Evolutionary conservation across 1,284 basidiomycete species (phyloP), one percentile per base, ranked within the genome.

Genomic region (Porodaedalea pini): DNA sequence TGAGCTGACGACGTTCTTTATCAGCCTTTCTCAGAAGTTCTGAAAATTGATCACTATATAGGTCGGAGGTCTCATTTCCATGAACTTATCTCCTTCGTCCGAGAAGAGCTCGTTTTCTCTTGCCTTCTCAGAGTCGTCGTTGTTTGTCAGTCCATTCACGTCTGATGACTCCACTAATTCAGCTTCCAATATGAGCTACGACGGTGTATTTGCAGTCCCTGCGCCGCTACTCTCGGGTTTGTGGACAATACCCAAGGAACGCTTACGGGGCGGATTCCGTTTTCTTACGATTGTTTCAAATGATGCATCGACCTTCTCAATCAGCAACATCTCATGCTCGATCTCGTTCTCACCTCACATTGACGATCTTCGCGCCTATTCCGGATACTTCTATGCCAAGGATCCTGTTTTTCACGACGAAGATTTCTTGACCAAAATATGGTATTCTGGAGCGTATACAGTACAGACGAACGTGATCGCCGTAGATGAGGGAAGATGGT

Each of bases 381-480:
- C 74, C 4, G 81, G 82, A 0, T 83, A 83, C 65, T 84, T 84
- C 67, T 79, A 72, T 58, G 74, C 81, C 0, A 60, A 64, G 5
- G 79, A 82, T 59, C 75, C 74, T 0, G 68, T 59, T 0, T 79
- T 73, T 49, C 67, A 75, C n/a, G 80, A 82, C 63, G 54, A 64
- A 29, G 70, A 80, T 57, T 81, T 81, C 60, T 64, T 81, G 65
- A 82, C 77, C 0, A 82, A 82, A 64, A 78, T 82, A 4, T 84
- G 82, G 81, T 83, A 82, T 62, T 73, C 81, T 0, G 82, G 82
- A 4, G 81, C 80, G 4, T 84, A 83, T 62, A 84, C 81, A 0
- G 78, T 84, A 7, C 81, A 84, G 63, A 82, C 81, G 0, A 81
- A 82, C 58, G 80, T 77, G 0, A 78, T 83, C 0, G 71, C 80